A percentile compares a stretch with the other conserved stretches of the same genome.
These are phyloP conservation scores for Schizophyllum amplum DNA, from an alignment of 1,284 basidiomycete species.

Conservation along the genomic window DNA sequence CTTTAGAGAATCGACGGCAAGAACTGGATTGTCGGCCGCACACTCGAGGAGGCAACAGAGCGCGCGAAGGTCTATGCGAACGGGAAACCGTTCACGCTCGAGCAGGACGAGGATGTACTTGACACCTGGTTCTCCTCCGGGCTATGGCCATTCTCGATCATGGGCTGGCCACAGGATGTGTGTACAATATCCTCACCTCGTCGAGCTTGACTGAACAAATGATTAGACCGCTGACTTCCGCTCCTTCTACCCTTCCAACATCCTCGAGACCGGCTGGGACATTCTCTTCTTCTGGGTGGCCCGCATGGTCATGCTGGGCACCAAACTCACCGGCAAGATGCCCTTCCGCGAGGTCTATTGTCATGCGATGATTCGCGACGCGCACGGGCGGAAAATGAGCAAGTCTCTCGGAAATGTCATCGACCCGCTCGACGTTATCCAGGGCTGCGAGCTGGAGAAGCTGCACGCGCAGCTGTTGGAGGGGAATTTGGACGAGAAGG, in stretches of 20 bases:
- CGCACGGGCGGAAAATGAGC: slow-evolving; percentile 98
- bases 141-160: slow-evolving; percentile 96
- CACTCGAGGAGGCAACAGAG: slow-evolving; percentile 70
- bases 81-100: slow-evolving; percentile 67
- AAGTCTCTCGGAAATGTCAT: slow-evolving; percentile 98
- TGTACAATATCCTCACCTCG: slow-evolving; percentile 9
- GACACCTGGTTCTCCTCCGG: slow-evolving; percentile 99
- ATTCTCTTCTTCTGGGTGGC: slow-evolving; percentile 99
- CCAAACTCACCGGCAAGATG: slow-evolving; percentile 84
- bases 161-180: slow-evolving; percentile 94
- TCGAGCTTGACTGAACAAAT: slow-evolving; percentile 1
- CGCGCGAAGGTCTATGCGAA: slow-evolving; percentile 72
- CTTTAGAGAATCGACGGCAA: slow-evolving; percentile 59
- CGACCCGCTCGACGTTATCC: slow-evolving; percentile 95
- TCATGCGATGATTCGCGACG: slow-evolving; percentile 98
- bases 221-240: slow-evolving; percentile 63
- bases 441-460: slow-evolving; percentile 77
- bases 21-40: slow-evolving; percentile 90
- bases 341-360: slow-evolving; percentile 98
- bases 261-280: slow-evolving; percentile 99
- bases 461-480: slow-evolving; percentile 84
- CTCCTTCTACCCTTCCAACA: slow-evolving; percentile 81
- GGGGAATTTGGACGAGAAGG: slow-evolving; percentile 93
- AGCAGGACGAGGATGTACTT: slow-evolving; percentile 96
- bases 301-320: slow-evolving; percentile 93